phyloP scores from a whole-genome alignment of 805 yeast genomes.

The Alloascoidea africana region DNA sequence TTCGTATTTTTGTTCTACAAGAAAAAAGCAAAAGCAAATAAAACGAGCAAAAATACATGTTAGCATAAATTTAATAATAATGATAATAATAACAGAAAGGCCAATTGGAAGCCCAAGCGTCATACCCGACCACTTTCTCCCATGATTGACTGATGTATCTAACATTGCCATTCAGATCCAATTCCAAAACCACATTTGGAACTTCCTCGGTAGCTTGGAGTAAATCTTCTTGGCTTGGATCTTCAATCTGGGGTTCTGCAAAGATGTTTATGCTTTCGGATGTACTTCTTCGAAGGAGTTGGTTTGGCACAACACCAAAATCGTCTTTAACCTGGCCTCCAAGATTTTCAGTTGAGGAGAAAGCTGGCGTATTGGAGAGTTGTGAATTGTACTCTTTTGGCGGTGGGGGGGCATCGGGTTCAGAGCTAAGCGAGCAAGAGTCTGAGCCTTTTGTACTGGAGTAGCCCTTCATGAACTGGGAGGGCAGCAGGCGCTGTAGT shows the following conservation, averaged over 20 bases:
- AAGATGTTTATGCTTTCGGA: not conserved
- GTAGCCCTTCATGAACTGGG: not conserved
- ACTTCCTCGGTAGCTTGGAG: not conserved
- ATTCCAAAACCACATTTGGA: slow-evolving; percentile 59
- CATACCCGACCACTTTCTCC: slow-evolving; percentile 56
- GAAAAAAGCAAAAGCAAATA: too few species aligned
- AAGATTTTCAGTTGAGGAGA: not conserved
- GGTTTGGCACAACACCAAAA: not conserved
- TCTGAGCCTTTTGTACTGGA: not conserved
- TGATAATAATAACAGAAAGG: not conserved
- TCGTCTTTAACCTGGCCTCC: not conserved
- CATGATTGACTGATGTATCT: slow-evolving; percentile 62
- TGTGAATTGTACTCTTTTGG: not conserved
- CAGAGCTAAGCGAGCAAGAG: too few species aligned
- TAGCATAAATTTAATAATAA: not conserved
- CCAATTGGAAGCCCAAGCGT: not conserved
- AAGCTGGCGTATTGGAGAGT: not conserved
- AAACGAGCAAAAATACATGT: too few species aligned
- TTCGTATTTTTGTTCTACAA: slow-evolving; percentile 29
- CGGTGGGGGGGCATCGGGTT: not conserved
- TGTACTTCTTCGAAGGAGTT: not conserved
- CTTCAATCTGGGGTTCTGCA: not conserved
- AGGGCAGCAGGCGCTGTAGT: not conserved
- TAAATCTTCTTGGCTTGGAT: not conserved
- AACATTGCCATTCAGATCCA: slow-evolving; percentile 69